Conservation (phyloP, 2,329 filamentous ascomycete genomes). For the Aspergillus hortae region DNA sequence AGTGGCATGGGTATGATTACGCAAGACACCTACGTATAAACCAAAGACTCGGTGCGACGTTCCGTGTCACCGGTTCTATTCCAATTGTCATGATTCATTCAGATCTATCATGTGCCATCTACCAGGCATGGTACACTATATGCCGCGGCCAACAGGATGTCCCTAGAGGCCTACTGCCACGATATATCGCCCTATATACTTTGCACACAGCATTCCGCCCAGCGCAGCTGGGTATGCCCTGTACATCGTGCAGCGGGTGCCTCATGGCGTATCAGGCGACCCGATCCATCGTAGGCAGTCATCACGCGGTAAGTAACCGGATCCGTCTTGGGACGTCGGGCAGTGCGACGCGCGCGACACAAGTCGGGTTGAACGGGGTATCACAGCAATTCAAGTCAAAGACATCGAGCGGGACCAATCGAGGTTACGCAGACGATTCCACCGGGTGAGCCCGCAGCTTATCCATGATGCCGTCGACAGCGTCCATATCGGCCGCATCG, state of each 20-base stretch:
- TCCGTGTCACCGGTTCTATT: background rate
- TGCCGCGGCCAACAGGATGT: no score
- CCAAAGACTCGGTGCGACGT: no score
- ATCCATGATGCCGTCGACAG: slow-evolving; percentile 71
- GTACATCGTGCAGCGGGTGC: no score
- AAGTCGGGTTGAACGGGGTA: background rate
- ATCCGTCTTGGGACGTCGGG: no score
- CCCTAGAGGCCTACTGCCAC: no score
- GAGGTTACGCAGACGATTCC: slow-evolving; percentile 21
- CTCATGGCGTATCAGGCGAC: no score
- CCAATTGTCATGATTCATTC: background rate
- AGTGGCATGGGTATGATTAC: background rate
- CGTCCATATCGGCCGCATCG: slow-evolving; percentile 86
- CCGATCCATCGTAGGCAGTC: no score
- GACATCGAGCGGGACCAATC: background rate
- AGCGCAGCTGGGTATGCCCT: no score
- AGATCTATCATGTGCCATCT: background rate
- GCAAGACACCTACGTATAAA: background rate
- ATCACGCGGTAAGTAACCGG: no score
- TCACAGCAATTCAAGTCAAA: background rate
- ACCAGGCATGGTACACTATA: background rate
- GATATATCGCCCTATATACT: no score
- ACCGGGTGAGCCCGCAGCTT: slow-evolving; percentile 53
- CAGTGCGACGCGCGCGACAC: no score
- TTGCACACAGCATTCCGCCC: no score